Evolutionary conservation across 78 protist genomes (phyloP).

Genomic region (Creolimax fragrantissima): DNA sequence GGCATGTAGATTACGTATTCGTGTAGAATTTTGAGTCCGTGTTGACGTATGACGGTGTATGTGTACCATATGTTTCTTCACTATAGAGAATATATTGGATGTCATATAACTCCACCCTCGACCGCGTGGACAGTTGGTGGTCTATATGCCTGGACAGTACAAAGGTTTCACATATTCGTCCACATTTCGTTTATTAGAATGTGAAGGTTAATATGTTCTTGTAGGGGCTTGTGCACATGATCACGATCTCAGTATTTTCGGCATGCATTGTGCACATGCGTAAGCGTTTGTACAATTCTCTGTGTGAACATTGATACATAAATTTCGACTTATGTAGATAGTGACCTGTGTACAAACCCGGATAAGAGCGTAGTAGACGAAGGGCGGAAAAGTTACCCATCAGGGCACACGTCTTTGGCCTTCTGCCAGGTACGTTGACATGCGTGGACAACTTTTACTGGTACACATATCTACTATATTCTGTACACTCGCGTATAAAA

Average conservation of each 20-base stretch:
- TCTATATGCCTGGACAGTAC: no score
- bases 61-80: no score
- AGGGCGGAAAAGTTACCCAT: neutral
- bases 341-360: neutral
- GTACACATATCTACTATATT: neutral
- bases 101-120: no score
- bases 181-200: no score
- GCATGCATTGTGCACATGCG: neutral
- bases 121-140: no score
- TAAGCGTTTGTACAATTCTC: neutral
- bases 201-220: no score
- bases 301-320: neutral
- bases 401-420: neutral
- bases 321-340: neutral
- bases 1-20: neutral
- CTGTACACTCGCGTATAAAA: no score
- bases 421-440: neutral
- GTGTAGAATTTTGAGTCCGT: neutral
- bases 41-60: neutral
- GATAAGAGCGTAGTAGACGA: neutral
- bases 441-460: neutral
- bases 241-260: no score
- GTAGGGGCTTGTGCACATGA: no score
- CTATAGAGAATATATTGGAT: no score
- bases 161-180: no score